These are phyloP conservation scores for Fusarium veterinarium DNA, from an alignment of 2,329 filamentous ascomycete genomes.

Conservation along the genomic window DNA sequence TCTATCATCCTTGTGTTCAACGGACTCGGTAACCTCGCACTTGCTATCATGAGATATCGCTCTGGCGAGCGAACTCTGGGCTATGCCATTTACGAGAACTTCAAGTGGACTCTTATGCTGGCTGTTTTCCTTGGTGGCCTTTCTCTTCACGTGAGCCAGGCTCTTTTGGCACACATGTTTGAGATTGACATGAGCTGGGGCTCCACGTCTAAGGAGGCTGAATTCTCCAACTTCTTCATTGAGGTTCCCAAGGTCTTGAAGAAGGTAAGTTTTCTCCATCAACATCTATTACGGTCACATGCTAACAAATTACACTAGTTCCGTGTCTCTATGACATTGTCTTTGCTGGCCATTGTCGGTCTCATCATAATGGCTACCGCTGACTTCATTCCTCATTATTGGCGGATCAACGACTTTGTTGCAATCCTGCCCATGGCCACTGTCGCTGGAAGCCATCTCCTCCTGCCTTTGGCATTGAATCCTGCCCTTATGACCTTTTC, in stretches of 20 bases:
- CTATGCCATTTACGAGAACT: constrained; percentile 68
- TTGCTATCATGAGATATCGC: constrained; percentile 79
- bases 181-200: constrained; percentile 89
- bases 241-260: constrained; percentile 83
- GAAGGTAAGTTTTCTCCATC: constrained; percentile 69
- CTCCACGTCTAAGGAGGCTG: constrained; percentile 83
- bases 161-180: constrained; percentile 84
- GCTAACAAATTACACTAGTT: constrained; percentile 60
- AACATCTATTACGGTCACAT: constrained; percentile 43
- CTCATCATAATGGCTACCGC: constrained; percentile 75
- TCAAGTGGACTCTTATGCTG: constrained; percentile 80
- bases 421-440: constrained; percentile 82
- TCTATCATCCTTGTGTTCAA: constrained; percentile 84
- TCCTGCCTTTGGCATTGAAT: constrained; percentile 79
- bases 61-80: constrained; percentile 72
- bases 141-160: constrained; percentile 83
- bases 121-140: constrained; percentile 87
- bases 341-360: constrained; percentile 65
- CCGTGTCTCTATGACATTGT: constrained; percentile 77
- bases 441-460: constrained; percentile 74
- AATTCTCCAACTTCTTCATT: constrained; percentile 86
- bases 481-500: constrained; percentile 85
- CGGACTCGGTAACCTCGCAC: constrained; percentile 76
- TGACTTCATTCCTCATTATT: constrained; percentile 72
- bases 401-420: constrained; percentile 77